Evolutionary conservation across 2,329 filamentous ascomycete genomes (phyloP), one percentile per base, ranked within the genome.

Genomic region (Scedosporium boydii): DNA sequence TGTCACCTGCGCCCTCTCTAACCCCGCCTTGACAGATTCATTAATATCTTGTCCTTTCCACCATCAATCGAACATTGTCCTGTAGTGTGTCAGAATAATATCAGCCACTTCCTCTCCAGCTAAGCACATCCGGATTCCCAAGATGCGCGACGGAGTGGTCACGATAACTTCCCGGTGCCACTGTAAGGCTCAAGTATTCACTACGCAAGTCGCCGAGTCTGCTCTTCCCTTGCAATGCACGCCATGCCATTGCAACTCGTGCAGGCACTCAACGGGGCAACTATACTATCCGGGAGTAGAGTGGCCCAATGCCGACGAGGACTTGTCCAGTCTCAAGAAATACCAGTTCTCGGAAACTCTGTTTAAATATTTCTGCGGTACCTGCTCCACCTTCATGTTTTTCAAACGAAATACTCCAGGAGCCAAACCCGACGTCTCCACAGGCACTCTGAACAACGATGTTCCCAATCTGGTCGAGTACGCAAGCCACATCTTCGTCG

Each of bases 231-330:
- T 83, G 0, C 62, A 69, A 51, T 76, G 71, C 0, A 67, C 68
- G 4, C 71, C 70, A 62, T 83, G 81, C 66, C 80, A 83, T 69
- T 83, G 80, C 71, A 70, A 69, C 21, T 81, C 79, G 2, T 82
- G 81, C 67, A 75, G 80, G 1, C 78, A 77, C 62, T 41, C 70
- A 1, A 78, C 76, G 0, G 80, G 80, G 23, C 73, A 68, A 3
- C 68, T 80, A 21, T 78, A 79, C 69, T 72, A 69, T 21, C 69
- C 67, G 21, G 68, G 68, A 16, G 60, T 69, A 0, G 34, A 62
- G 2, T 81, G 78, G 79, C 75, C 73, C 4, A 71, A 72, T 42
- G 66, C 69, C 53, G 64, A 64, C 5, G 64, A 68, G 23, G 68
- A 71, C 48, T 57, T 62, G 4, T 72, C 72, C 1, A 57, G 65